Conservation (phyloP, 2,329 filamentous ascomycete species). For the Blastomyces gilchristii region DNA sequence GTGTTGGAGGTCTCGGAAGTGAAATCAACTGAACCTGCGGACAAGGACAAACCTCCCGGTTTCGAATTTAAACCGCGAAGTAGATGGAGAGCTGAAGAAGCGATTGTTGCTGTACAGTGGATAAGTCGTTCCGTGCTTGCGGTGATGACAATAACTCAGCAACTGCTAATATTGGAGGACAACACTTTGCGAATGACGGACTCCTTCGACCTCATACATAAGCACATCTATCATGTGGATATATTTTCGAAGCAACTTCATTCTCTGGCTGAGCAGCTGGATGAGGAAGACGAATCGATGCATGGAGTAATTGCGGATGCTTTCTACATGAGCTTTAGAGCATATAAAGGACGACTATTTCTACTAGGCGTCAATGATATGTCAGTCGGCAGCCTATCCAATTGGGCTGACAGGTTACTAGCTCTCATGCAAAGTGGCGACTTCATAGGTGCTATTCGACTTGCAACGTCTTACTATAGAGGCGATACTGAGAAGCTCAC, state of each 20-base stretch:
- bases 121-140: slow-evolving; percentile 84
- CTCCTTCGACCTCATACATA: slow-evolving; percentile 81
- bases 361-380: slow-evolving; percentile 89
- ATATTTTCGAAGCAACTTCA: slow-evolving; percentile 82
- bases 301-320: slow-evolving; percentile 95
- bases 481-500: slow-evolving; percentile 90
- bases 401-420: slow-evolving; percentile 90
- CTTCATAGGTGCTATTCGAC: slow-evolving; percentile 78
- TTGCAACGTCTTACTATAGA: slow-evolving; percentile 86
- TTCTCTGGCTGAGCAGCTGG: slow-evolving; percentile 71
- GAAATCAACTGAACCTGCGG: slow-evolving; percentile 44
- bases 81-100: slow-evolving; percentile 86
- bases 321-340: slow-evolving; percentile 94
- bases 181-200: slow-evolving; percentile 82
- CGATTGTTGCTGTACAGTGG: slow-evolving; percentile 95
- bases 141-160: slow-evolving; percentile 86
- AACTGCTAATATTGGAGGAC: slow-evolving; percentile 86
- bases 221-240: slow-evolving; percentile 85
- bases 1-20: slow-evolving; percentile 78
- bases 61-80: slow-evolving; percentile 74
- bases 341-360: slow-evolving; percentile 90
- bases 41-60: slow-evolving; percentile 65
- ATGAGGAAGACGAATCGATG: slow-evolving; percentile 79
- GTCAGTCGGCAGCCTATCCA: slow-evolving; percentile 81
- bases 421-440: slow-evolving; percentile 96